A percentile compares a stretch with the other conserved stretches of the same genome.
These are phyloP conservation scores for Reutealis trisperma DNA, from an alignment of 345 rosid species.

Conservation along the genomic window DNA sequence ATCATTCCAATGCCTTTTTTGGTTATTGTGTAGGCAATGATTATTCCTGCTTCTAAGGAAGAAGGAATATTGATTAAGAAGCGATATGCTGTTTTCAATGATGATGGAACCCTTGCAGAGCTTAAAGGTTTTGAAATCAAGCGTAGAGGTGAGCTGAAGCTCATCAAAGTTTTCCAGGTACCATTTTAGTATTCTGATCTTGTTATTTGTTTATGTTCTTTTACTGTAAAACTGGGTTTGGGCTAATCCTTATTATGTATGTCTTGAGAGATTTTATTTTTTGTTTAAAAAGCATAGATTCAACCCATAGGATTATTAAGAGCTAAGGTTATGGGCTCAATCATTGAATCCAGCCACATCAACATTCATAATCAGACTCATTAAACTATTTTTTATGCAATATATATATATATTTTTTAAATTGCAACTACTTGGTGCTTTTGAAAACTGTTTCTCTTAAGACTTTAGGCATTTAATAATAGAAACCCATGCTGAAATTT, in stretches of 20 bases:
- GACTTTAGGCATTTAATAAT: no score
- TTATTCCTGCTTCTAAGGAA: conserved; percentile 98
- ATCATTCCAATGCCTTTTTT: conserved; percentile 17
- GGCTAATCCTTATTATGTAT: no score
- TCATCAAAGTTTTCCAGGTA: conserved; percentile 98
- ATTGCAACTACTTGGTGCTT: no score
- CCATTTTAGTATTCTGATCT: conserved; percentile 10
- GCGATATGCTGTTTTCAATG: conserved; percentile 97
- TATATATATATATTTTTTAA: no score
- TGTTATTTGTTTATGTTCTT: neutral
- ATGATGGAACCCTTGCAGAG: conserved; percentile 98
- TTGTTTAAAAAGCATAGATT: neutral
- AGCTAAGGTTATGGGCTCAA: neutral
- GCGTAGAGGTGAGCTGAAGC: conserved; percentile 98
- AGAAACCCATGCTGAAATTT: no score
- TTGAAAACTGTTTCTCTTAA: no score
- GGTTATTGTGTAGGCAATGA: conserved; percentile 73
- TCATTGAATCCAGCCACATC: neutral
- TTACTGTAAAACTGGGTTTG: neutral
- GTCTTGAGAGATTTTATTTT: neutral
- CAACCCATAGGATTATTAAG: neutral
- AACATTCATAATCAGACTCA: no score
- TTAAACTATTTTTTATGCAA: no score
- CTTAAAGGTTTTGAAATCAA: conserved; percentile 99
- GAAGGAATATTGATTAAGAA: conserved; percentile 93